Base-by-base conservation (phyloP, 2,329 filamentous ascomycete genomes). In the Lachnellula cervina region DNA sequence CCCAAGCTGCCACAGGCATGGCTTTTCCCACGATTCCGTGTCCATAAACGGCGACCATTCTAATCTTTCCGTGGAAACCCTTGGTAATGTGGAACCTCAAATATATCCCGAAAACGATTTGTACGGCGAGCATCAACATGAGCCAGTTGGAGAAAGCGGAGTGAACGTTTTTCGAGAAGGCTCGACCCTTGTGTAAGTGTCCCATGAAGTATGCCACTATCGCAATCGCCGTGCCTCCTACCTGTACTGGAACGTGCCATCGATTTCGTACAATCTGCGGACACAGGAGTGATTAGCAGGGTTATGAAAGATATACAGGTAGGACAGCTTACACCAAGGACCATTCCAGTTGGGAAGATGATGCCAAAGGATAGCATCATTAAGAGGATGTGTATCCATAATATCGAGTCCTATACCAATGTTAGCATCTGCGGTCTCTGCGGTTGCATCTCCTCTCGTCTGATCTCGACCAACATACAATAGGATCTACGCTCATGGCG, bases 341-440 rank as follows among this genome's bases (percentile, higher is more conserved):
- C 91, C 93, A 99, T 97, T 65, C 94, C 94, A 16, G 90, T 80
- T 11, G 94, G 94, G 68, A 96, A 97, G 57, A 97, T 82, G 64
- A 99, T 79, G 59, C 94, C 94, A 77, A 95, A 97, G 56, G 91
- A 84, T 56, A 94, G 69, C 71, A 86, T 87, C 79, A 96, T 92
- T 46, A 96, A 73, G 58, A 96, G 80, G 68, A 99, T 97, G 74
- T 99, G 94, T 64, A 87, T 80, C 94, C 94, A 99, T 82, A 99
- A 74, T 66, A 85, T 90, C 43, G 86, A 80, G 71, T 97, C 94
- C 81, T 86, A 62, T 25, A 62, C 46, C 23, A 43, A 21, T 32
- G 64, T 79, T 59, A 79, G 70, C 59, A 50, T 53, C 60, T 46
- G 52, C 42, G 16, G 40, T 44, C 44, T 51, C 40, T 25, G 9